Conservation (phyloP, 768 basidiomycete species). For the Pleurotus tuber-regium region DNA sequence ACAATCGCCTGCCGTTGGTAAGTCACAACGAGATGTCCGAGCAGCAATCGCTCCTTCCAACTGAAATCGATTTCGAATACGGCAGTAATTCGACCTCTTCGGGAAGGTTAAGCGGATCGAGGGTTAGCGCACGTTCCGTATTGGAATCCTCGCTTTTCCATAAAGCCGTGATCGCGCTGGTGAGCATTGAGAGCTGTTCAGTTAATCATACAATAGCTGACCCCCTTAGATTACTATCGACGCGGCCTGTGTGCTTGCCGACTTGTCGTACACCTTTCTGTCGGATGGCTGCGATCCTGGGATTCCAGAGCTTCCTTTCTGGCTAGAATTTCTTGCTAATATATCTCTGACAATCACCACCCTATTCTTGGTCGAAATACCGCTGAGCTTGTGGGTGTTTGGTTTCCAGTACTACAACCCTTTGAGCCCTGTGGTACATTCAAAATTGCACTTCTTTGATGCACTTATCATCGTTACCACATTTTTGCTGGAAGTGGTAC, state of each 20-base stretch:
- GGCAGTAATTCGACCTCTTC: neutral
- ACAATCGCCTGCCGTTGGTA: slow-evolving; percentile 29
- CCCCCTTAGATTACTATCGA: slow-evolving; percentile 70
- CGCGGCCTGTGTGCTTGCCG: slow-evolving; percentile 66
- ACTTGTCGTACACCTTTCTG: slow-evolving; percentile 69
- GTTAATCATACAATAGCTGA: too few species aligned
- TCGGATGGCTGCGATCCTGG: slow-evolving; percentile 45
- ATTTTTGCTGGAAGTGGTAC: slow-evolving; percentile 67
- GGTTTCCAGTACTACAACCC: slow-evolving; percentile 66
- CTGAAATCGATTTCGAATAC: slow-evolving; percentile 8
- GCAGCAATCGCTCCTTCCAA: slow-evolving; percentile 44
- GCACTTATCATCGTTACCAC: slow-evolving; percentile 67
- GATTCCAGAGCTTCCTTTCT: slow-evolving; percentile 44
- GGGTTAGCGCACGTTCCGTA: too few species aligned
- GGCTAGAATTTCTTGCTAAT: slow-evolving; percentile 61
- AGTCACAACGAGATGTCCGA: slow-evolving; percentile 37
- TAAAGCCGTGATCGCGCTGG: slow-evolving; percentile 55
- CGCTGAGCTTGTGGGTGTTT: slow-evolving; percentile 63
- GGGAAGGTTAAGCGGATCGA: neutral
- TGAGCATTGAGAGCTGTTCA: slow-evolving; percentile 38
- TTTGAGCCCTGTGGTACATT: slow-evolving; percentile 48
- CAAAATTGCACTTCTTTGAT: slow-evolving; percentile 73
- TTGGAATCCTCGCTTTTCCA: slow-evolving; percentile 55
- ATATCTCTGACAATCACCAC: slow-evolving; percentile 68
- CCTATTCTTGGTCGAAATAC: slow-evolving; percentile 77